Base-by-base conservation (phyloP, 441 rosid genomes). In the Syzygium malaccense region DNA sequence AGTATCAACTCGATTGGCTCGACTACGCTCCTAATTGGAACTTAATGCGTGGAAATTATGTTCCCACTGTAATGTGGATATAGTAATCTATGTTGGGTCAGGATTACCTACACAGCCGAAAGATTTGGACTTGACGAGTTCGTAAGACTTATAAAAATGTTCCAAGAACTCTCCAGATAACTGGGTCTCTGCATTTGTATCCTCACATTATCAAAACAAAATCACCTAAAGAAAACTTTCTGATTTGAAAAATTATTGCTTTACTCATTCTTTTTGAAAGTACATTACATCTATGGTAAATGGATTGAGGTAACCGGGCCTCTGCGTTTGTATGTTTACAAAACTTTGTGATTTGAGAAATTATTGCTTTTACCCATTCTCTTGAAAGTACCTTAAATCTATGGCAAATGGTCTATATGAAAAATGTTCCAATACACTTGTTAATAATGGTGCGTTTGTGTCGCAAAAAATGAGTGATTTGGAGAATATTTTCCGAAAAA, bases 151-250 rank as follows among this genome's bases (percentile, higher is more conserved):
- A 25, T 20, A 33, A 23, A 23, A 18, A 25, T 19, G 10, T 18
- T 9, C 25, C 13, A 68, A 32, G 0, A 33, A 33, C 48, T 68
- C 79, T 68, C 48, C 1, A 9, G 1, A 68, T 18, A 68, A 18
- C 6, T 4, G 4, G 0, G 80, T 19, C 7, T 2, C 7, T 0
- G 1, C 28, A 0, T 10, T 4, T 37, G 28, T 33, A 71, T 68
- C 3, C 48, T 62, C 7, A 62, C 33, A 62, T n/a, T 37, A 19
- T 33, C 14, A 33, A 33, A 68, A 33, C 4, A 68, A 68, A 68
- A 68, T 33, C 80, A 33, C 48, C 80, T 33, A 23, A 19, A 68
- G 26, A 68, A 33, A 5, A 68, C 49, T 68, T 9, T 33, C 4
- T 68, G 23, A 33, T 33, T 33, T 68, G 48, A 33, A 10, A 32